Percentiles rank a stretch among this genome's conserved stretches.
Conservation (phyloP, 495 filamentous ascomycete species). For the Xylaria acuta region DNA sequence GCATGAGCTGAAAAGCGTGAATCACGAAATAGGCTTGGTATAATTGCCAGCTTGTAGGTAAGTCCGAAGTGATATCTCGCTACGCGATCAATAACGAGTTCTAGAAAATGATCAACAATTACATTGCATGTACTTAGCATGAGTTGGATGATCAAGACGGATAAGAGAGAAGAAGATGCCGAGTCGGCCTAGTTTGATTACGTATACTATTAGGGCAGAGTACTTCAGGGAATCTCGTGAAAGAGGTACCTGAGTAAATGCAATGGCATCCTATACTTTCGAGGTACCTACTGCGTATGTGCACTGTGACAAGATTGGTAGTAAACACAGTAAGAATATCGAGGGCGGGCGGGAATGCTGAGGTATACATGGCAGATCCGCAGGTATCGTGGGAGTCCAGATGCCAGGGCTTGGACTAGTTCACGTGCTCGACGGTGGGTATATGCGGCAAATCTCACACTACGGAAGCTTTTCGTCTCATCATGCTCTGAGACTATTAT, state of each 20-base stretch:
- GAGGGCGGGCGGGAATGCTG: not conserved
- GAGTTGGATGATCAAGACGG: conserved; percentile 21
- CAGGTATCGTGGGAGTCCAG: conserved; percentile 6
- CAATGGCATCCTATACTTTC: not conserved
- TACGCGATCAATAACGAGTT: not conserved
- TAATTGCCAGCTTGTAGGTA: not conserved
- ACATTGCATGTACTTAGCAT: not conserved
- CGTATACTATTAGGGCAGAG: not conserved
- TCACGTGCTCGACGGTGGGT: conserved; percentile 16
- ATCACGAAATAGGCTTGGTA: not conserved
- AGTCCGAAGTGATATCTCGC: not conserved
- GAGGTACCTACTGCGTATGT: not conserved
- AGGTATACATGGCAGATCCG: not conserved
- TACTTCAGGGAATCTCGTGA: not conserved
- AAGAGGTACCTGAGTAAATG: not conserved
- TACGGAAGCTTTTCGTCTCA: conserved; percentile 23
- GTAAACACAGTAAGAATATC: conserved; percentile 16
- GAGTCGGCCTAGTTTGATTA: conserved; percentile 5
- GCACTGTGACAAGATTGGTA: conserved; percentile 9
- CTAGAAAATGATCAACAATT: not conserved
- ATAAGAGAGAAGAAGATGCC: conserved; percentile 15
- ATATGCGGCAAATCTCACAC: conserved; percentile 21
- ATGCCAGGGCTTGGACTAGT: not conserved
- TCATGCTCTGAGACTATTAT: conserved; percentile 7
- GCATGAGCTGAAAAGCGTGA: not conserved